phyloP scores from a whole-genome alignment of 306 rosid genomes.

The Rosa persica region DNA sequence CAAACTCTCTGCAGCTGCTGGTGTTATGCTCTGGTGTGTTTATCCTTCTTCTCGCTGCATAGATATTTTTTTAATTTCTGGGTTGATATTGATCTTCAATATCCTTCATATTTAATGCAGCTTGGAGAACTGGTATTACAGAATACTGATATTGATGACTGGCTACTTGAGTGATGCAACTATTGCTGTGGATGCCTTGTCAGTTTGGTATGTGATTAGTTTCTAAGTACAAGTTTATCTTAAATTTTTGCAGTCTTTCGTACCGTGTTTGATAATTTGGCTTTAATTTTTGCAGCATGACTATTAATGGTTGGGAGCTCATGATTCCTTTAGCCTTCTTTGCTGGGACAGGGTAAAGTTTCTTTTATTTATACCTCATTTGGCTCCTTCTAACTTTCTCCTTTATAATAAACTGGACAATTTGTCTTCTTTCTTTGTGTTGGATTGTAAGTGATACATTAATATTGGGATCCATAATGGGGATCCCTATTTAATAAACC shows the following conservation, averaged over 20 bases:
- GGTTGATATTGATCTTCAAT: background rate
- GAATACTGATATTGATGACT: slow-evolving; percentile 64
- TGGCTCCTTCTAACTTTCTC: background rate
- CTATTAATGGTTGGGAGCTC: slow-evolving; percentile 67
- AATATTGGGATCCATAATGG: too few species aligned
- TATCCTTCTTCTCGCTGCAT: background rate
- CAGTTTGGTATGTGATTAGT: slow-evolving; percentile 48
- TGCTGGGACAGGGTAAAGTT: slow-evolving; percentile 61
- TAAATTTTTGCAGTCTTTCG: background rate
- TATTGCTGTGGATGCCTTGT: slow-evolving; percentile 67
- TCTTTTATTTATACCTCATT: background rate
- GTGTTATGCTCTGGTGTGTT: slow-evolving; percentile 69
- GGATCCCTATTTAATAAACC: background rate
- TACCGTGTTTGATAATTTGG: background rate
- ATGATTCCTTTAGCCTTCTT: slow-evolving; percentile 79
- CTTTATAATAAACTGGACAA: background rate
- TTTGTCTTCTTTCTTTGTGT: background rate
- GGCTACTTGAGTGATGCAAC: slow-evolving; percentile 65
- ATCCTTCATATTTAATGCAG: slow-evolving; percentile 26
- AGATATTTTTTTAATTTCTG: background rate
- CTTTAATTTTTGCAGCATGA: slow-evolving; percentile 42
- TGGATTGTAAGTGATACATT: background rate
- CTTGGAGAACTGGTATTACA: slow-evolving; percentile 75
- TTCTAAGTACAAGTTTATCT: background rate
- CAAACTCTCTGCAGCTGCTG: slow-evolving; percentile 67